Base-by-base conservation (phyloP, 2,329 filamentous ascomycete species). In the Nemania abortiva region DNA sequence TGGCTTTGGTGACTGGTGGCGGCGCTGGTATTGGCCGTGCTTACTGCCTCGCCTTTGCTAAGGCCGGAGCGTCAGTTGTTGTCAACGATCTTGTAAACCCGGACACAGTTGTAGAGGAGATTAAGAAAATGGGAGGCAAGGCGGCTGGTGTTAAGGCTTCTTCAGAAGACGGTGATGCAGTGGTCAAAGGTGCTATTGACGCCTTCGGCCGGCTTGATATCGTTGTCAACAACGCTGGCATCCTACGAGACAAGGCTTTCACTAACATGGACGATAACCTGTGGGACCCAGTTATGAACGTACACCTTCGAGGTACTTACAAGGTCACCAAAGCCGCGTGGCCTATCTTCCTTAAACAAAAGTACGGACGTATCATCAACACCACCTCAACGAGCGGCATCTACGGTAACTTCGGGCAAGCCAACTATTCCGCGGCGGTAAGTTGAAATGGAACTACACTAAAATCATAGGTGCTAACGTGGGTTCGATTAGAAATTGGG, bases 381-480 rank as follows among this genome's bases (percentile, higher is more conserved):
- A 99, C 96, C 56, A 96, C 96, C 49, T 97, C 94, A 42, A 98
- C 96, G 57, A 97, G 92, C 76, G 96, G 96, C 82, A 97, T 99
- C 82, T 99, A 99, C 81, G 96, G 96, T 76, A 99, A 98, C 88
- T 99, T 99, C 80, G 96, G 96, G 72, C 96, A 99, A 84, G 93
- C 95, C 77, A 99, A 99, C 87, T 99, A 99, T 82, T 89, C 96
- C 71, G 93, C 95, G 68, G 93, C 93, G 66, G 90, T 92, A 87
- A 84, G 90, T 86, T 11, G 62, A 34, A 9, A 53, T 53, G 49
- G 13, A 47, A 6, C 24, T n/a, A n/a, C 7, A 34, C 54, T 56
- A 64, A 10, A 56, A 62, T 65, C 73, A 69, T 20, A 7, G 20
- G 22, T 13, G 37, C 77, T 79, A 72, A 79, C 50, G 22, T 31